Evolutionary conservation across 495 filamentous ascomycete species (phyloP), one percentile per base, ranked within the genome.

Genomic region (Hypoxylon subgilvum): DNA sequence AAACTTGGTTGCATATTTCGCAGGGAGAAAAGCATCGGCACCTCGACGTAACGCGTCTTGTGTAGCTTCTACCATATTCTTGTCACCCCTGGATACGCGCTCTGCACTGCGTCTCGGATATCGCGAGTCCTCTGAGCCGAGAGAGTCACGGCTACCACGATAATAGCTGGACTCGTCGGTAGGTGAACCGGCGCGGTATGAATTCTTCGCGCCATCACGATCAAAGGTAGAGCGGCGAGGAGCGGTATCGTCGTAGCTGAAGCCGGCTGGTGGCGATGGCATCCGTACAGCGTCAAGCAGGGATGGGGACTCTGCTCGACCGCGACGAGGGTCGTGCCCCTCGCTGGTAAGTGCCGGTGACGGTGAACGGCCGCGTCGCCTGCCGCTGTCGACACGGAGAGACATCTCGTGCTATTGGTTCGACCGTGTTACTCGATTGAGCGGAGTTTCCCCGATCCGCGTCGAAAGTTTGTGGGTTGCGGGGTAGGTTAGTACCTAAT

Each of bases 301-400:
- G 3, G 64, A 65, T 1, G 67, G 65, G 13, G 65, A 66, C 18
- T 74, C 67, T 47, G 72, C 71, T 16, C 78, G 76, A 14, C 68
- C 70, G 38, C 73, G 69, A 55, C 70, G 78, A 9, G 75, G 75
- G 53, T 79, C 75, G 43, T 69, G 73, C 34, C 49, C 49, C 13
- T 77, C 75, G 17, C 70, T 72, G 8, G 68, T 51, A 46, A 75
- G 72, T 40, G 62, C 39, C 27, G 84, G 82, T 9, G 85, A 87
- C 42, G 79, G 85, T 63, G 82, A 84, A 49, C 84, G 82, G 45
- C 75, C 82, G 54, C 83, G 82, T 56, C 82, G 83, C 63, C 81
- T 79, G 71, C 77, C 71, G 63, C 85, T 79, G 60, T 81, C 74
- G 52, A 84, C 82, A 48, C 82, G 75, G 34, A 88, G 78, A 43